Conservation (phyloP, 2,329 filamentous ascomycete genomes). For the Pseudogymnoascus sp. region DNA sequence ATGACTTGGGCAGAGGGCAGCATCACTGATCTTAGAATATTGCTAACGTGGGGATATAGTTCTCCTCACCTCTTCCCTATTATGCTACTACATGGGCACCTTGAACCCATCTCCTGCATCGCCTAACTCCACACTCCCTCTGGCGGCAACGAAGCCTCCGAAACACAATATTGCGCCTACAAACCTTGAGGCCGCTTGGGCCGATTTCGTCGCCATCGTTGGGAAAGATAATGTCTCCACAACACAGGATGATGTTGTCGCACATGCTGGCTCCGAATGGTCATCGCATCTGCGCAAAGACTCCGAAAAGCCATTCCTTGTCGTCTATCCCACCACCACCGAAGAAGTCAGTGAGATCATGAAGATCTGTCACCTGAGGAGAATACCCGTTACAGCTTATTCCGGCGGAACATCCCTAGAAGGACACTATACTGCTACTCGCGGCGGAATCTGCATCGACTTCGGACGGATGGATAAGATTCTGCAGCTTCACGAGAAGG, state of each 20-base stretch:
- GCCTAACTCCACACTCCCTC: conserved; percentile 50
- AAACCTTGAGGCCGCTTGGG: conserved; percentile 61
- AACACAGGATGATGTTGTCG: conserved; percentile 42
- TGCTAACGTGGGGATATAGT: conserved; percentile 18
- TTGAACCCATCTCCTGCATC: conserved; percentile 43
- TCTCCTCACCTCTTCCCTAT: conserved; percentile 21
- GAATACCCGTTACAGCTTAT: conserved; percentile 79
- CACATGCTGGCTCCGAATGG: conserved; percentile 55
- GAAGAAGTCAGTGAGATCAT: conserved; percentile 80
- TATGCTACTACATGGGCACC: conserved; percentile 49
- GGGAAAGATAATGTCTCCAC: conserved; percentile 60
- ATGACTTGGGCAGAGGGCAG: background rate
- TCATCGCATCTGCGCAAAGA: conserved; percentile 47
- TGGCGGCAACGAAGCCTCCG: conserved; percentile 42
- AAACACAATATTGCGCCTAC: conserved; percentile 50
- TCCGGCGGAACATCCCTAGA: conserved; percentile 84
- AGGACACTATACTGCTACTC: conserved; percentile 77
- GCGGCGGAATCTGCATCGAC: conserved; percentile 77
- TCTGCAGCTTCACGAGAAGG: conserved; percentile 65
- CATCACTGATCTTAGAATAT: conserved; percentile 1
- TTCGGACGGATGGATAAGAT: conserved; percentile 81
- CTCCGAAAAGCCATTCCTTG: conserved; percentile 51
- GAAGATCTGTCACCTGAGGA: conserved; percentile 74
- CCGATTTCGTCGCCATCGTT: conserved; percentile 57
- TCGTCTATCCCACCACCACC: conserved; percentile 70